These are phyloP conservation scores for Biscogniauxia sp. DNA, from an alignment of 2,329 filamentous ascomycete species.

Conservation along the genomic window DNA sequence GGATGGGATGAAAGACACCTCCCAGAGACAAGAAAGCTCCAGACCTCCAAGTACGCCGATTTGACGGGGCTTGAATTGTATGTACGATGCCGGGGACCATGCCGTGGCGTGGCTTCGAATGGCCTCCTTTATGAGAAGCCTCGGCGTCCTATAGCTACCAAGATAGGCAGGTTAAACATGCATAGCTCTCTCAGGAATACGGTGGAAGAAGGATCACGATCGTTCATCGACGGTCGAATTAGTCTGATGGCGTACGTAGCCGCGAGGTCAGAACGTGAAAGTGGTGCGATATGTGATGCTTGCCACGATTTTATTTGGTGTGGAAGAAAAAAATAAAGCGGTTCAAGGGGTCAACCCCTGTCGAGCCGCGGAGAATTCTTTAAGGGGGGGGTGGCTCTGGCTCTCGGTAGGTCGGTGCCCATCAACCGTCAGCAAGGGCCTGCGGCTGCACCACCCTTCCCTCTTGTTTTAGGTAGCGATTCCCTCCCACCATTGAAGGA, in stretches of 20 bases:
- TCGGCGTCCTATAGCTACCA: neutral
- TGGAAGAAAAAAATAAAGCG: neutral
- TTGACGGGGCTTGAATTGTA: neutral
- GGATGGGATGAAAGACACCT: neutral
- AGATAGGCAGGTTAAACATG: neutral
- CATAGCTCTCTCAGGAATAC: neutral
- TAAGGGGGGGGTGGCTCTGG: neutral
- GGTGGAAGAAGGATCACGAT: neutral
- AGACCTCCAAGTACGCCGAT: neutral
- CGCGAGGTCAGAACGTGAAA: neutral
- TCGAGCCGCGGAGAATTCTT: neutral
- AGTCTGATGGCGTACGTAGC: neutral
- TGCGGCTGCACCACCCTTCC: constrained; percentile 3
- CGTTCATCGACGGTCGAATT: neutral
- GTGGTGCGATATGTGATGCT: neutral
- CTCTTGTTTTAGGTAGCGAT: neutral
- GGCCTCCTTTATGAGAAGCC: neutral
- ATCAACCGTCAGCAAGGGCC: constrained; percentile 7
- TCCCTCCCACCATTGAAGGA: neutral
- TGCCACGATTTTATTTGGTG: neutral
- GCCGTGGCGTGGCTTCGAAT: neutral
- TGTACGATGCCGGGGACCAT: neutral
- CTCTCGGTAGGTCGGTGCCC: constrained; percentile 1
- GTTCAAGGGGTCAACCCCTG: neutral
- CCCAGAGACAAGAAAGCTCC: neutral